Conservation (phyloP, 2,329 filamentous ascomycete genomes). For the Pyricularia pennisetigena region DNA sequence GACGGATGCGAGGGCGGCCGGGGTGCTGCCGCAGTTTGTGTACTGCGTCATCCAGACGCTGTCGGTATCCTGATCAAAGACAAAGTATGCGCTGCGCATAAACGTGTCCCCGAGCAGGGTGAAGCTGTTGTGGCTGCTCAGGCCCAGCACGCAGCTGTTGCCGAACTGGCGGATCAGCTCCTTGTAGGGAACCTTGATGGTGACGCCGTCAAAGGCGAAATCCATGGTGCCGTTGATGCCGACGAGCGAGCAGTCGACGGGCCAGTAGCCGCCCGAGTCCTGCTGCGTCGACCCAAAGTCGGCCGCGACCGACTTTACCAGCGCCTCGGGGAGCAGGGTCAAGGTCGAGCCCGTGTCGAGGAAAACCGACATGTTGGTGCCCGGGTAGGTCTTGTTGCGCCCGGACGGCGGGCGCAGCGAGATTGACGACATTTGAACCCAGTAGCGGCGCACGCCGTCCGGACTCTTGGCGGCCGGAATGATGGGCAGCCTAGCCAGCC, state of each 20-base stretch:
- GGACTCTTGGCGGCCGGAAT: conserved; percentile 43
- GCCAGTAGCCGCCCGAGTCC: conserved; percentile 33
- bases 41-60: conserved; percentile 40
- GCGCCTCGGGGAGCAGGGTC: conserved; percentile 50
- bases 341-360: conserved; percentile 63
- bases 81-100: conserved; percentile 43
- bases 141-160: conserved; percentile 35
- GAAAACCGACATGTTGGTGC: conserved; percentile 43
- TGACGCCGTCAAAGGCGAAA: conserved; percentile 37
- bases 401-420: conserved; percentile 28
- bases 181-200: conserved; percentile 36
- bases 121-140: conserved; percentile 35
- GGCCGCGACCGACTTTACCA: conserved; percentile 38
- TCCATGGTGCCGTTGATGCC: conserved; percentile 31
- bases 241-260: conserved; percentile 33
- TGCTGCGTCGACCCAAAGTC: conserved; percentile 34
- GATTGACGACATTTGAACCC: conserved; percentile 37
- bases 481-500: conserved; percentile 51
- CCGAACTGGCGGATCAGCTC: conserved; percentile 34
- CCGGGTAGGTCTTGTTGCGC: conserved; percentile 21
- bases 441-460: conserved; percentile 42
- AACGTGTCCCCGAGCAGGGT: conserved; percentile 50
- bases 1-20: conserved; percentile 21
- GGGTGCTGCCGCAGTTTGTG: conserved; percentile 36
- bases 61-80: conserved; percentile 41